Conservation (phyloP, 2,329 filamentous ascomycete genomes). For the Rutstroemia sydowiana region DNA sequence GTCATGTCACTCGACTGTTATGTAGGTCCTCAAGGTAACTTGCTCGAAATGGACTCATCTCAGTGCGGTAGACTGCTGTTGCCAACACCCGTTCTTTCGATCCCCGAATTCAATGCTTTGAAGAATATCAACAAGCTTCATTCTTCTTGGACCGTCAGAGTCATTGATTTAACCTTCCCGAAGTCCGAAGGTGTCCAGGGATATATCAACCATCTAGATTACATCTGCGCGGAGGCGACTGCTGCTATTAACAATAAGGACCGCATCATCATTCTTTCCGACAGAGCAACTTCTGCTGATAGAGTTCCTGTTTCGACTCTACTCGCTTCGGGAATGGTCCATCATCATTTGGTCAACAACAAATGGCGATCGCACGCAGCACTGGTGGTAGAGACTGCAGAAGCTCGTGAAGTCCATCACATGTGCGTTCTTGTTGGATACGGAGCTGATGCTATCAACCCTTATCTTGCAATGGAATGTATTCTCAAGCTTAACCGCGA, state of each 20-base stretch:
- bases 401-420: constrained; percentile 95
- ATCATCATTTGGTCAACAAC: constrained; percentile 91
- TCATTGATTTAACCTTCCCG: constrained; percentile 87
- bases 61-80: constrained; percentile 83
- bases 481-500: constrained; percentile 95
- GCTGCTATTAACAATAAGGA: constrained; percentile 77
- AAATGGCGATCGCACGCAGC: constrained; percentile 89
- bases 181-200: constrained; percentile 76
- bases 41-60: constrained; percentile 85
- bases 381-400: constrained; percentile 82
- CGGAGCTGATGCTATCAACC: constrained; percentile 88
- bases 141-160: constrained; percentile 78
- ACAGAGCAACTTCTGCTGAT: constrained; percentile 75
- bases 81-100: constrained; percentile 80
- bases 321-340: constrained; percentile 84
- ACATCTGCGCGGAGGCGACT: constrained; percentile 78
- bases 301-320: constrained; percentile 81
- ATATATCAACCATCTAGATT: constrained; percentile 80
- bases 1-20: constrained; percentile 98
- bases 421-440: constrained; percentile 98
- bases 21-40: constrained; percentile 89
- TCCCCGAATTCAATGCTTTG: constrained; percentile 84
- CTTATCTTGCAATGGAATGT: constrained; percentile 92
- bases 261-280: constrained; percentile 82
- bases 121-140: constrained; percentile 68